A percentile compares a stretch with the other conserved stretches of the same genome.
phyloP scores from a whole-genome alignment of 306 rosid genomes.

The Inga laurina region DNA sequence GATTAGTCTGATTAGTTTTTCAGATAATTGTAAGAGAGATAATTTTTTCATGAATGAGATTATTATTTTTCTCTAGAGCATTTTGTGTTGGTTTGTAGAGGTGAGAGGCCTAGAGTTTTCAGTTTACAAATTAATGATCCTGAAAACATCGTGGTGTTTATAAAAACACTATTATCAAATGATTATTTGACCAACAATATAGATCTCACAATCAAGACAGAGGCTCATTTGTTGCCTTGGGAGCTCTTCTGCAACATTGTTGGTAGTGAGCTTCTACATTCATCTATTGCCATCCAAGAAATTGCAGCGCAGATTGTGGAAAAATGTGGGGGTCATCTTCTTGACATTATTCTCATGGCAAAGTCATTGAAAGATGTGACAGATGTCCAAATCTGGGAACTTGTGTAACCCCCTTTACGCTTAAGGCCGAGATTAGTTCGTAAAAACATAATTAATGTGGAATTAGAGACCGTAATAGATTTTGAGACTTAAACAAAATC shows the following conservation, averaged over 20 bases:
- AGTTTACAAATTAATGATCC: not conserved
- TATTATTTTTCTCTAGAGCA: too few relatives aligned
- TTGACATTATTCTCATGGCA: not conserved
- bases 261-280: not conserved
- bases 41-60: too few relatives aligned
- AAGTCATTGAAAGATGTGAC: not conserved
- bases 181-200: not conserved
- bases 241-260: not conserved
- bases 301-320: not conserved
- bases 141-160: not conserved
- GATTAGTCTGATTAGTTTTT: too few relatives aligned
- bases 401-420: too few relatives aligned
- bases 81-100: too few relatives aligned
- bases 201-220: not conserved
- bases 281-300: not conserved
- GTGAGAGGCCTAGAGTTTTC: too few relatives aligned
- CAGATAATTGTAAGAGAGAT: too few relatives aligned
- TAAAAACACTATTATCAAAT: not conserved
- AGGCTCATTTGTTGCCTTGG: conserved; percentile 18
- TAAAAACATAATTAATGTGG: too few relatives aligned
- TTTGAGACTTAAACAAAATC: too few relatives aligned
- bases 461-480: too few relatives aligned
- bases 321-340: not conserved
- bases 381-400: not conserved
- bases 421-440: too few relatives aligned